phyloP scores from a whole-genome alignment of 1,139 yeast species.

The Kodamaea sp. region DNA sequence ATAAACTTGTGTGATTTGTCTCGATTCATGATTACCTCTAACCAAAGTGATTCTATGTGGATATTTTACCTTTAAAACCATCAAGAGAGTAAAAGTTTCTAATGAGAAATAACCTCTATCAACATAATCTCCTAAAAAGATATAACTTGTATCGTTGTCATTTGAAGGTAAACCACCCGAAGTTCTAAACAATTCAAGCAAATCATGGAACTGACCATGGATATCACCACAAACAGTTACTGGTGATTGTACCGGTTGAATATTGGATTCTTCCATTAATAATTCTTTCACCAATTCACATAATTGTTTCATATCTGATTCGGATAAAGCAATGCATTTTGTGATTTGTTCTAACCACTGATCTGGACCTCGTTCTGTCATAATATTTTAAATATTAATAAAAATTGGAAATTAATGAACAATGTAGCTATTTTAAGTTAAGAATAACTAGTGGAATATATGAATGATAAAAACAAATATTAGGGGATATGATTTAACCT shows the following conservation, averaged over 20 bases:
- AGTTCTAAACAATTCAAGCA: conserved; percentile 83
- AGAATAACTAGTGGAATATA: no score
- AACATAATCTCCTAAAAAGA: conserved; percentile 92
- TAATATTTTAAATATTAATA: conserved; percentile 16
- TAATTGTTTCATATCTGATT: conserved; percentile 91
- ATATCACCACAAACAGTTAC: conserved; percentile 98
- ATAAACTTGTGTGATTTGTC: conserved; percentile 94
- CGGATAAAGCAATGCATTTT: conserved; percentile 84
- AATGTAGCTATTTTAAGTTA: no score
- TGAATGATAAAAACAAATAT: no score
- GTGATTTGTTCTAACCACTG: conserved; percentile 94
- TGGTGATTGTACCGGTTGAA: conserved; percentile 94
- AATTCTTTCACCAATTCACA: conserved; percentile 69
- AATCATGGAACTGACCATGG: conserved; percentile 96
- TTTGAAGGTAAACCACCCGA: conserved; percentile 84
- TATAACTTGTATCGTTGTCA: conserved; percentile 54
- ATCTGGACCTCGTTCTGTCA: conserved; percentile 87
- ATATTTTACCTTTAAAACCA: conserved; percentile 84
- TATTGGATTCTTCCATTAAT: conserved; percentile 48
- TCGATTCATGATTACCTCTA: conserved; percentile 89
- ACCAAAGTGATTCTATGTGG: conserved; percentile 86
- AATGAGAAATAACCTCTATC: conserved; percentile 94
- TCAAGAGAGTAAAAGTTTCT: conserved; percentile 86
- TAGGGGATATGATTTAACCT: no score
- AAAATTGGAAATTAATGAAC: no score